These are phyloP conservation scores for Kodamaea restingae DNA, from an alignment of 805 yeast species.

Conservation along the genomic window DNA sequence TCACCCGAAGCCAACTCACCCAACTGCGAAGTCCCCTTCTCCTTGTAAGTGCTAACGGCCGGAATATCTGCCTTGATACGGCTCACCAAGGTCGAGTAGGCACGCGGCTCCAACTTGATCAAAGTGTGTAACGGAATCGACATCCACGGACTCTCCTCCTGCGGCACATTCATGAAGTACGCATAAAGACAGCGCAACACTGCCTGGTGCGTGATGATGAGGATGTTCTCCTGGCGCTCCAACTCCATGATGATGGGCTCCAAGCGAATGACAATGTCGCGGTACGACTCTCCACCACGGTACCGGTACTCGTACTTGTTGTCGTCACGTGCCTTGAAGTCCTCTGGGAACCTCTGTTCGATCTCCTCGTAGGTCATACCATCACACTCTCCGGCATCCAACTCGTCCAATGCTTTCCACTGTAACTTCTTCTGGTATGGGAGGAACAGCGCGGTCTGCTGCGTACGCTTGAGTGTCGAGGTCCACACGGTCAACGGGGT, in stretches of 20 bases:
- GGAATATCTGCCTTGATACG: conserved; percentile 95
- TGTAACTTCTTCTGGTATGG: conserved; percentile 73
- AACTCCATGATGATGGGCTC: conserved; percentile 98
- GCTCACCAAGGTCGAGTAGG: conserved; percentile 83
- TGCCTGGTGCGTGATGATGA: conserved; percentile 97
- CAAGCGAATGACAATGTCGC: conserved; percentile 89
- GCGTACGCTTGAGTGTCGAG: conserved; percentile 84
- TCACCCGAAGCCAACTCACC: conserved; percentile 45
- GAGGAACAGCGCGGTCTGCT: conserved; percentile 81
- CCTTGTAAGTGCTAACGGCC: conserved; percentile 95
- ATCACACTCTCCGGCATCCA: conserved; percentile 97
- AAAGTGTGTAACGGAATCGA: conserved; percentile 94
- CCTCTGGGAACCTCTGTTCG: conserved; percentile 81
- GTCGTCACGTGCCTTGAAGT: conserved; percentile 92
- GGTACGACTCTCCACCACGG: conserved; percentile 94
- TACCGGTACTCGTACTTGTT: conserved; percentile 94
- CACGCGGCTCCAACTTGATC: conserved; percentile 92
- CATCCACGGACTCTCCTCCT: conserved; percentile 98
- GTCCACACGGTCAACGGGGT: conserved; percentile 86
- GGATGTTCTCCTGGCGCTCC: conserved; percentile 92
- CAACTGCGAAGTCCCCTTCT: conserved; percentile 76
- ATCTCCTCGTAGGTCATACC: conserved; percentile 93
- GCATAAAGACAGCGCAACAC: conserved; percentile 95
- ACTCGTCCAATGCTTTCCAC: conserved; percentile 96
- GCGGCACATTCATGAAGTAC: conserved; percentile 97